Conservation (phyloP, 1,284 basidiomycete species). For the Pseudozyma thailandica region DNA sequence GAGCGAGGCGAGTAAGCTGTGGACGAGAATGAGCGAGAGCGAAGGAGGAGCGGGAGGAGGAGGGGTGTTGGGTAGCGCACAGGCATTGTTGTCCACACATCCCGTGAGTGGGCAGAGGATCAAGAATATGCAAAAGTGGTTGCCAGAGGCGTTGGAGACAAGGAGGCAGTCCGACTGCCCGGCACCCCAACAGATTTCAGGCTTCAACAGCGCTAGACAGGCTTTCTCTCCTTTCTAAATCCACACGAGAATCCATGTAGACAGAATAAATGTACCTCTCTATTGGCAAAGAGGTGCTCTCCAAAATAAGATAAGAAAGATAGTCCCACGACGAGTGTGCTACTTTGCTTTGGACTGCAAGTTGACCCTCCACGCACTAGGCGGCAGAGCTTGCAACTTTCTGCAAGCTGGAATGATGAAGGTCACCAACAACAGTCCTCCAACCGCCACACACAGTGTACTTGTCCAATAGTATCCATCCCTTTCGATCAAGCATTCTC, state of each 20-base stretch:
- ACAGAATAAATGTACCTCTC: not conserved
- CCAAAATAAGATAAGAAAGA: not conserved
- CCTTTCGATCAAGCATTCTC: slow-evolving; percentile 81
- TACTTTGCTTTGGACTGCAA: slow-evolving; percentile 19
- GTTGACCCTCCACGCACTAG: slow-evolving; percentile 59
- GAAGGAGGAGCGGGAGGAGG: slow-evolving; percentile 25
- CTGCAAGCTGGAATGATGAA: slow-evolving; percentile 87
- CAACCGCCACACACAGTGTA: slow-evolving; percentile 80
- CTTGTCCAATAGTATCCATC: slow-evolving; percentile 95
- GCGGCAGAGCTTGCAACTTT: slow-evolving; percentile 75
- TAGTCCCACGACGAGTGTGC: not conserved
- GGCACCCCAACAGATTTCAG: slow-evolving; percentile 15
- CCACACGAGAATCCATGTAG: no score
- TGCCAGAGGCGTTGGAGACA: slow-evolving; percentile 36
- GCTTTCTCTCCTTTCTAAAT: slow-evolving; percentile 13
- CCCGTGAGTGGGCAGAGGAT: slow-evolving; percentile 55
- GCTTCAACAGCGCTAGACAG: slow-evolving; percentile 25
- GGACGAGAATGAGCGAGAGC: slow-evolving; percentile 52
- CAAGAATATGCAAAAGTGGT: slow-evolving; percentile 57
- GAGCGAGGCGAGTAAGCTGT: slow-evolving; percentile 72
- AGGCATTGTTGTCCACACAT: slow-evolving; percentile 55
- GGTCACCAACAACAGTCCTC: slow-evolving; percentile 77
- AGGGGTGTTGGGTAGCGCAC: slow-evolving; percentile 29
- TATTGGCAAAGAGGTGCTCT: not conserved
- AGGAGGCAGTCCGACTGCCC: slow-evolving; percentile 31